phyloP scores from a whole-genome alignment of 2,329 filamentous ascomycete genomes.

The Nigrospora osmanthi region DNA sequence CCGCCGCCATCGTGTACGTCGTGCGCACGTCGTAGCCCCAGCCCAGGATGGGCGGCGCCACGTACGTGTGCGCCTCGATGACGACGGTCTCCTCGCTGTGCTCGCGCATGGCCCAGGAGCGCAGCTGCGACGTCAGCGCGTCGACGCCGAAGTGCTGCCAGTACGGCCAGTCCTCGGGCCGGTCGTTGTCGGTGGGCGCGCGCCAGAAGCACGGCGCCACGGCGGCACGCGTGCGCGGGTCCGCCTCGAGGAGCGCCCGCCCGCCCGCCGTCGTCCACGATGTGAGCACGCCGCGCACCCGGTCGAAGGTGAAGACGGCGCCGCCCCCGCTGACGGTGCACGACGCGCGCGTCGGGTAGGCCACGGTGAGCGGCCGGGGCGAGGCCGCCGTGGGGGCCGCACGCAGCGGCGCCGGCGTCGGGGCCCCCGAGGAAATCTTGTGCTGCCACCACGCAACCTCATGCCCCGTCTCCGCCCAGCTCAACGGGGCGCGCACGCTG shows the following conservation, averaged over 20 bases:
- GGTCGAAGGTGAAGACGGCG: slow-evolving; percentile 36
- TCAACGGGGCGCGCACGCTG: slow-evolving; percentile 28
- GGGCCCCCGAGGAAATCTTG: slow-evolving; percentile 21
- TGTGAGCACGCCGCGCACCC: slow-evolving; percentile 32
- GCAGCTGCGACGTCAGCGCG: slow-evolving; percentile 35
- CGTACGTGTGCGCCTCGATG: slow-evolving; percentile 35
- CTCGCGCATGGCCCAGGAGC: slow-evolving; percentile 25
- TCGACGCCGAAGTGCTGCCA: slow-evolving; percentile 48
- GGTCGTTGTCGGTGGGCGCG: slow-evolving; percentile 59
- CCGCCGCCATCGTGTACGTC: slow-evolving; percentile 40
- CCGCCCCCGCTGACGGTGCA: slow-evolving; percentile 20
- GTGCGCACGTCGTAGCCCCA: slow-evolving; percentile 47
- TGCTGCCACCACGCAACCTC: slow-evolving; percentile 48
- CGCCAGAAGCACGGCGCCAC: slow-evolving; percentile 50
- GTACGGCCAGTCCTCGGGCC: slow-evolving; percentile 42
- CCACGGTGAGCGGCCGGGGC: neutral
- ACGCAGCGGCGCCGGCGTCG: slow-evolving; percentile 8
- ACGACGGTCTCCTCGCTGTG: slow-evolving; percentile 16
- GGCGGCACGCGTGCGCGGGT: slow-evolving; percentile 26
- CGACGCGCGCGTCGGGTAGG: slow-evolving; percentile 13
- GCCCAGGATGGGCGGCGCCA: slow-evolving; percentile 51
- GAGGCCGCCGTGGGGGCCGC: slow-evolving; percentile 1
- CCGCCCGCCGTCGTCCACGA: slow-evolving; percentile 28
- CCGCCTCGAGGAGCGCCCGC: slow-evolving; percentile 22
- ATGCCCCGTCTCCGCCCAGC: slow-evolving; percentile 45